A percentile compares a stretch with the other conserved stretches of the same genome.
These are phyloP conservation scores for Hemisphaericaspora xylofermentans DNA, from an alignment of 1,139 yeast species.

Conservation along the genomic window DNA sequence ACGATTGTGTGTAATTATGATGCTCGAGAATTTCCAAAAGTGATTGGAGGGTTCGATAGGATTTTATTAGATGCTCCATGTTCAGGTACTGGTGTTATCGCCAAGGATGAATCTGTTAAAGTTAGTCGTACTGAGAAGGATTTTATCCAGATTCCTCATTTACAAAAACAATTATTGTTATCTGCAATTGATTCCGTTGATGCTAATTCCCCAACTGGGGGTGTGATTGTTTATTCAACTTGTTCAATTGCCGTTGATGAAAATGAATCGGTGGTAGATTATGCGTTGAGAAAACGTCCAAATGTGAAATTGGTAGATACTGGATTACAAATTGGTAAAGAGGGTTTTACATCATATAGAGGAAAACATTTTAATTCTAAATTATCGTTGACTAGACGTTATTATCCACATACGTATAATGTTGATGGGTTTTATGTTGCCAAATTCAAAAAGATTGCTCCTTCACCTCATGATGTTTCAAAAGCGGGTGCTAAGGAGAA, in stretches of 20 bases:
- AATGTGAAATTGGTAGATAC: constrained; percentile 93
- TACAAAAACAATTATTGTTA: constrained; percentile 88
- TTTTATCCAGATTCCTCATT: constrained; percentile 92
- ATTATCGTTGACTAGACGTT: constrained; percentile 82
- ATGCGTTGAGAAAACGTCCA: constrained; percentile 93
- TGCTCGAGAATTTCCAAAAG: constrained; percentile 98
- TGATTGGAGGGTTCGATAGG: constrained; percentile 97
- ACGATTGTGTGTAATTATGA: constrained; percentile 97
- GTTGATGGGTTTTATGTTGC: constrained; percentile 99
- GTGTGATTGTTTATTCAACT: constrained; percentile 92
- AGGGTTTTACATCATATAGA: constrained; percentile 89
- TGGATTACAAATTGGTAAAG: constrained; percentile 92
- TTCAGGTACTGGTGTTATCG: constrained; percentile 99
- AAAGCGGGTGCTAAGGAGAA: constrained; percentile 90
- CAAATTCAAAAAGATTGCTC: constrained; percentile 86
- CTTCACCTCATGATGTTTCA: constrained; percentile 79
- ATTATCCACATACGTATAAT: constrained; percentile 96
- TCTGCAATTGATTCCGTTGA: constrained; percentile 98
- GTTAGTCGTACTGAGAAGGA: constrained; percentile 94
- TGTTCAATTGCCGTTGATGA: constrained; percentile 99
- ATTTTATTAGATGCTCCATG: constrained; percentile 97
- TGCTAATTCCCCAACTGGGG: constrained; percentile 88
- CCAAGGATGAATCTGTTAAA: constrained; percentile 95
- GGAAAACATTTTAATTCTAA: constrained; percentile 87
- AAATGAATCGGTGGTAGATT: constrained; percentile 98